Conservation (phyloP, 345 rosid species). For the Salix dunnii region DNA sequence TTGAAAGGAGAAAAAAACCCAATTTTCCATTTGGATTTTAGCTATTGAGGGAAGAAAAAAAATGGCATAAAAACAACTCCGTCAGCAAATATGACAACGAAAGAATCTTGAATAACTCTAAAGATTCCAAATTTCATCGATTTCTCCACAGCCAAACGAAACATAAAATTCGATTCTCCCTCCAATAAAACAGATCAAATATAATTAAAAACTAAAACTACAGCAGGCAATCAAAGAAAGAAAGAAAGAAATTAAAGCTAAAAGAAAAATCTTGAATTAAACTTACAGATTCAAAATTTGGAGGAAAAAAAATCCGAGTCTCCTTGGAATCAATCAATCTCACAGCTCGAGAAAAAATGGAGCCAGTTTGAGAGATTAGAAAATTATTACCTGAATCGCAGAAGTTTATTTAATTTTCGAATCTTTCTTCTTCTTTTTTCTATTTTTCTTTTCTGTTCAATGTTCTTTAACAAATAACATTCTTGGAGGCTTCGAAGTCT, state of each 20-base stretch:
- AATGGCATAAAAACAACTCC: not conserved
- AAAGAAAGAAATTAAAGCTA: not conserved
- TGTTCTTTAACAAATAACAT: not conserved
- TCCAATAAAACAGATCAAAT: not conserved
- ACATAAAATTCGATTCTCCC: not conserved
- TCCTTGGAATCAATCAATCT: not conserved
- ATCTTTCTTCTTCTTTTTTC: not conserved
- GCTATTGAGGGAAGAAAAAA: not conserved
- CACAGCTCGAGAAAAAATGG: not conserved
- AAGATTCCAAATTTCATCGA: not conserved
- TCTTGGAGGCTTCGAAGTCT: conserved; percentile 12
- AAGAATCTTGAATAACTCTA: not conserved
- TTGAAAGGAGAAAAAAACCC: not conserved
- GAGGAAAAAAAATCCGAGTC: not conserved
- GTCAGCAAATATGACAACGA: not conserved
- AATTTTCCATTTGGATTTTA: not conserved
- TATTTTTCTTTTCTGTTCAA: not conserved
- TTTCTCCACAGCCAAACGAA: not conserved
- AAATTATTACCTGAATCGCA: not conserved
- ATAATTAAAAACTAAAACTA: not conserved
- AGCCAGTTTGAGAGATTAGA: not conserved
- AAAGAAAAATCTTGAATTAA: not conserved
- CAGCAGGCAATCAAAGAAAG: not conserved
- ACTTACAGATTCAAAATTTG: conserved; percentile 31
- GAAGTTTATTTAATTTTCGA: not conserved